These are phyloP conservation scores for Candida ovalis DNA, from an alignment of 805 yeast species.

Conservation along the genomic window DNA sequence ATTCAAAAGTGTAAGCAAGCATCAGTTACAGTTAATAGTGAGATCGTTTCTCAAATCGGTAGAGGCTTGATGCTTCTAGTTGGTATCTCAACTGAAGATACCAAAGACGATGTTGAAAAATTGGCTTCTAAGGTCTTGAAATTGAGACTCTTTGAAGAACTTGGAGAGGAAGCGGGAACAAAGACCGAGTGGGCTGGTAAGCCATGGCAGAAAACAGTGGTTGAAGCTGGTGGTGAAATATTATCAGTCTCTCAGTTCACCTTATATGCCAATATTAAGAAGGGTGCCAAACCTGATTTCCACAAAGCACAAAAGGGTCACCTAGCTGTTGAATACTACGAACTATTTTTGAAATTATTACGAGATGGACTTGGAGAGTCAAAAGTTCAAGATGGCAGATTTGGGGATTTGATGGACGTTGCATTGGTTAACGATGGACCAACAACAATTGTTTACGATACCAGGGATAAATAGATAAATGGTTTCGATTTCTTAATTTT, in stretches of 20 bases:
- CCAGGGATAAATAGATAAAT: constrained; percentile 37
- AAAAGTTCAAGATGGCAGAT: constrained; percentile 79
- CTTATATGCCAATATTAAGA: constrained; percentile 74
- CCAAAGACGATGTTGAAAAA: constrained; percentile 65
- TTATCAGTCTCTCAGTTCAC: constrained; percentile 93
- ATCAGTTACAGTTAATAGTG: constrained; percentile 76
- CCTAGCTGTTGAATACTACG: constrained; percentile 46
- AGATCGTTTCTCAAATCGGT: constrained; percentile 68
- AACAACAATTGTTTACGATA: constrained; percentile 79
- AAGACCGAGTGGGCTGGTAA: constrained; percentile 53
- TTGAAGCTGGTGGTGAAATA: constrained; percentile 66
- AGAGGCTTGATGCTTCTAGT: constrained; percentile 78
- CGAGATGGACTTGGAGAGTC: constrained; percentile 52
- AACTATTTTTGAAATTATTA: constrained; percentile 47
- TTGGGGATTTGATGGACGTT: constrained; percentile 98
- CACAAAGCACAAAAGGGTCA: constrained; percentile 86
- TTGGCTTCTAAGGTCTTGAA: constrained; percentile 63
- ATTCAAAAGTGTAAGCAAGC: constrained; percentile 88
- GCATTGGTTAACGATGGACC: constrained; percentile 89
- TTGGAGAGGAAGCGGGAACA: constrained; percentile 30
- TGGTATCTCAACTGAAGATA: constrained; percentile 79
- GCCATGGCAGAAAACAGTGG: constrained; percentile 73
- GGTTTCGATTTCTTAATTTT: background rate
- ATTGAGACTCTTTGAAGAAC: constrained; percentile 70
- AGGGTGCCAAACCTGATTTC: constrained; percentile 94